Conservation (phyloP, 306 rosid species). For the Sophora flavescens region DNA sequence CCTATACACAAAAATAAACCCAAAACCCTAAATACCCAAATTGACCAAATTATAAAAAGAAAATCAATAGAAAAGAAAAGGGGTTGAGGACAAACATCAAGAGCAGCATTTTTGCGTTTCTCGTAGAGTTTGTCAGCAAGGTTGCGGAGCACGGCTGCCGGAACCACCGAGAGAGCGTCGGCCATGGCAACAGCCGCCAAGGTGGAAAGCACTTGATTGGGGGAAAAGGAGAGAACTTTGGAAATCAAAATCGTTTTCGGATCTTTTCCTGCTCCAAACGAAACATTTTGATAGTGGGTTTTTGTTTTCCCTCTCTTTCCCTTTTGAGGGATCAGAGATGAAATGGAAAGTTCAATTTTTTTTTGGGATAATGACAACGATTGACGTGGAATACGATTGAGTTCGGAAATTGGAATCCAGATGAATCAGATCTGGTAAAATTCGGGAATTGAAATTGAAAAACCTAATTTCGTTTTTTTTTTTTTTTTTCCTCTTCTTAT, state of each 20-base stretch:
- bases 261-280: slow-evolving; percentile 55
- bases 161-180: slow-evolving; percentile 71
- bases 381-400: slow-evolving; percentile 54
- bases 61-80: slow-evolving; percentile 1
- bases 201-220: slow-evolving; percentile 25
- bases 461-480: not conserved
- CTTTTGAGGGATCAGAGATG: slow-evolving; percentile 32
- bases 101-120: slow-evolving; percentile 99
- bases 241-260: slow-evolving; percentile 53
- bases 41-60: slow-evolving; percentile 23
- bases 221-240: slow-evolving; percentile 27
- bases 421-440: slow-evolving; percentile 50
- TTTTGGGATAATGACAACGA: slow-evolving; percentile 44
- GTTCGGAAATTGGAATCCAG: slow-evolving; percentile 18
- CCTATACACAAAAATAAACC: slow-evolving; percentile 54
- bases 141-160: slow-evolving; percentile 86
- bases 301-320: not conserved
- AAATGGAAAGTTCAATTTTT: slow-evolving; percentile 45
- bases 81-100: slow-evolving; percentile 66
- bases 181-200: slow-evolving; percentile 64
- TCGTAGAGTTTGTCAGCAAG: slow-evolving; percentile 96
- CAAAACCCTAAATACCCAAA: slow-evolving; percentile 62
- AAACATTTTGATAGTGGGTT: slow-evolving; percentile 37
- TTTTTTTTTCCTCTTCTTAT: not conserved
- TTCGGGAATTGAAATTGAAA: slow-evolving; percentile 8